Percentiles rank a stretch among this genome's conserved stretches.
These are phyloP conservation scores for Lenzites betulinus DNA, from an alignment of 768 basidiomycete genomes.

Conservation along the genomic window DNA sequence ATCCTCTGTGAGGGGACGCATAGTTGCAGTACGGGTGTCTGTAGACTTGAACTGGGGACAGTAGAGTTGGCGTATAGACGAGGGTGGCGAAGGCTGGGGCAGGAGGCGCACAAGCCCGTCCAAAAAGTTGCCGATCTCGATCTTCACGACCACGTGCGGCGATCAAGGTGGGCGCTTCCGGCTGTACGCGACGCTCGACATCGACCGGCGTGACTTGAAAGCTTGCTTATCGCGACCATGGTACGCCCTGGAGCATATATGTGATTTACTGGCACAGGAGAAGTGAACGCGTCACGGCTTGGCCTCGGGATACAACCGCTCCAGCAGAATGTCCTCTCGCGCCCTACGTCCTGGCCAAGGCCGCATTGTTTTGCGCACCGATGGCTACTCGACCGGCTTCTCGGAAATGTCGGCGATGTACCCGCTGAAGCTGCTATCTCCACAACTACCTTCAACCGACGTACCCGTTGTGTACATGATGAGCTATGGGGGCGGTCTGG, in stretches of 20 bases:
- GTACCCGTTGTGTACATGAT: constrained; percentile 78
- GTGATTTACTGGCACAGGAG: too few species aligned
- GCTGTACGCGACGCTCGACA: neutral
- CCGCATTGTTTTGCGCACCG: constrained; percentile 52
- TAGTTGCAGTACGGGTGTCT: too few species aligned
- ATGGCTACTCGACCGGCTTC: constrained; percentile 62
- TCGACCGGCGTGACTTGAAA: neutral
- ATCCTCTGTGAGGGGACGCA: constrained; percentile 96
- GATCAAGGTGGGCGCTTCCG: neutral
- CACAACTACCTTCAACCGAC: constrained; percentile 48
- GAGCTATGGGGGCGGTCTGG: constrained; percentile 90
- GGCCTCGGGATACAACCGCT: too few species aligned
- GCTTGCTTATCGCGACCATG: neutral
- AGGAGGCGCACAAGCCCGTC: neutral
- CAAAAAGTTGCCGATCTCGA: constrained; percentile 14
- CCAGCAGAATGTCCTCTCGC: neutral
- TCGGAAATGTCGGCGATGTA: constrained; percentile 78
- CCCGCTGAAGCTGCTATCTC: constrained; percentile 87
- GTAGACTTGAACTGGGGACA: neutral
- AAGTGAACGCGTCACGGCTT: too few species aligned
- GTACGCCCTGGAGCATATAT: too few species aligned
- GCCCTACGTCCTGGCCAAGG: constrained; percentile 49
- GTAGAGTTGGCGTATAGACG: constrained; percentile 2
- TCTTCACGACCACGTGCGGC: constrained; percentile 1
- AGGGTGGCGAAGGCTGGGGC: neutral